Evolutionary conservation across 257 asterid genomes (phyloP), one percentile per base, ranked within the genome.

Genomic region (Solanum sitiens): DNA sequence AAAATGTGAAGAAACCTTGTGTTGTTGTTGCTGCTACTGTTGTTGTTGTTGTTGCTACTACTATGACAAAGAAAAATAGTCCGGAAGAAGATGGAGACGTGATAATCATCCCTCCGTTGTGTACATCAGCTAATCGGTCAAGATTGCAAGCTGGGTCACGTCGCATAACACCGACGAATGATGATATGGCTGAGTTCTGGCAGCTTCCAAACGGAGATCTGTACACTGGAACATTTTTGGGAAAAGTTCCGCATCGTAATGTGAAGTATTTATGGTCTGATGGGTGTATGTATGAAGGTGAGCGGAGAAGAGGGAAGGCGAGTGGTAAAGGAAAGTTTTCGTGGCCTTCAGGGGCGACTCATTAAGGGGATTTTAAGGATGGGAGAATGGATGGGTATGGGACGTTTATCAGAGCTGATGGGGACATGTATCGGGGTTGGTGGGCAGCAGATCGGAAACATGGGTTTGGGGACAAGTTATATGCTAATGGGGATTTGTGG

Each of bases 361-460:
- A 86, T 47, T 85, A 74, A 74, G 30, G 30, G 30, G 30, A 27
- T 27, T 27, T 27, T 27, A 27, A 27, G 37, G 76, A 86, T 27
- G 88, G 88, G 12, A 86, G 85, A 74, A 86, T 86, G 88, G 88
- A 86, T n/a, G 88, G 88, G 4, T 33, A 50, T 11, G 88, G 88
- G 4, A 86, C 88, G 1, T 86, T 86, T n/a, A 86, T 86, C 1
- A 85, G 88, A 6, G 85, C 88, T 11, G 74, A 53, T 50, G 88
- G 88, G 1, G 88, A 86, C 53, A 86, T 63, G 3, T 86, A 86
- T 40, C 10, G 88, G 9, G 88, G 88, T 1, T 73, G 35, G 27
- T 86, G 88, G 85, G 88, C 42, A 2, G 12, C 23, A 12, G 88
- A 86, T 65, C 23, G 74, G 65, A 86, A 86, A 14, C 88, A 74